These are phyloP conservation scores for Nitzschia putrida DNA, from an alignment of 108 stramenopile species.

Conservation along the genomic window DNA sequence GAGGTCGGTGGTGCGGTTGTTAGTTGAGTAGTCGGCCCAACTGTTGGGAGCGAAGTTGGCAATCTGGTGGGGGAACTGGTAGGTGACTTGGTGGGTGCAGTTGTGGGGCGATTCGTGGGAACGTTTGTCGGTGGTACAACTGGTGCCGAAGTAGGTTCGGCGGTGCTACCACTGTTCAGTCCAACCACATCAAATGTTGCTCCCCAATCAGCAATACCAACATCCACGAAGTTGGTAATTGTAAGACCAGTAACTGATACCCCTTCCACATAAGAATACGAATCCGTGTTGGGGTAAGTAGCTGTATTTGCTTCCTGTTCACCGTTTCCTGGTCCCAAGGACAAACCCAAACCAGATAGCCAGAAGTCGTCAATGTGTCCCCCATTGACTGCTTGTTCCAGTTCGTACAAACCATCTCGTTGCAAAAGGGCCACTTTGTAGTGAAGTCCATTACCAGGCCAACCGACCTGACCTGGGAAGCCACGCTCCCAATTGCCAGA, in stretches of 20 bases:
- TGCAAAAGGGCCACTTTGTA: constrained; percentile 72
- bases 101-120: constrained; percentile 1
- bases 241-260: constrained; percentile 31
- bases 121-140: neutral
- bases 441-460: constrained; percentile 65
- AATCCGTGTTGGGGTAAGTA: constrained; percentile 50
- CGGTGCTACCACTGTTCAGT: neutral
- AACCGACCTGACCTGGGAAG: constrained; percentile 50
- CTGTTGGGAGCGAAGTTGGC: neutral
- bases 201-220: neutral
- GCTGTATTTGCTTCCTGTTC: constrained; percentile 11
- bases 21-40: too few relatives aligned
- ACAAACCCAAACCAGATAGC: constrained; percentile 13
- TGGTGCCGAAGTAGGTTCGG: constrained; percentile 7
- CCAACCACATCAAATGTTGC: neutral
- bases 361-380: constrained; percentile 36
- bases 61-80: neutral
- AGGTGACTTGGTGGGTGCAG: neutral
- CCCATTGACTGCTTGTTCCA: constrained; percentile 48
- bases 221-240: constrained; percentile 19
- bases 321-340: constrained; percentile 32
- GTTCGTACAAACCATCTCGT: constrained; percentile 75
- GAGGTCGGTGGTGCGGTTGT: too few relatives aligned
- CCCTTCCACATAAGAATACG: constrained; percentile 32
- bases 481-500: constrained; percentile 39